Base-by-base conservation (phyloP, 495 filamentous ascomycete genomes). In the Podospora fimiseda region DNA sequence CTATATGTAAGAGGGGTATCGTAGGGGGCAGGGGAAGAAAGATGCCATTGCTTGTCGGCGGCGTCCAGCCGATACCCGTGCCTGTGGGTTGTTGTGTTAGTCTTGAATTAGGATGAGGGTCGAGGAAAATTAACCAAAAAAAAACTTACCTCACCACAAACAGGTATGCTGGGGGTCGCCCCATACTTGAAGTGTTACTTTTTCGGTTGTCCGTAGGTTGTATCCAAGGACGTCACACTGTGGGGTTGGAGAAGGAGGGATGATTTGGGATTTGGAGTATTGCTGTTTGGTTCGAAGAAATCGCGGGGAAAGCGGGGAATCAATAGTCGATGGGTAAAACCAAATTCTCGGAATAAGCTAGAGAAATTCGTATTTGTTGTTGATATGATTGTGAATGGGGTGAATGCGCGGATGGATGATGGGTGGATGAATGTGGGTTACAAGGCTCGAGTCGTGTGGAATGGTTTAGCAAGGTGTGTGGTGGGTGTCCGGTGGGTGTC, bases 1-100 rank as follows among this genome's bases (percentile, higher is more conserved):
- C 89, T 86, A 63, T 96, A 97, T 14, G 91, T 96, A 43, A 99
- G 78, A 39, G 94, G 93, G 40, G 93, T 88, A 55, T 99, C 92
- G 73, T 97, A 97, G 4, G 93, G 94, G 2, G 88, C 92, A 2
- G 90, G 85, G 3, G 94, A 95, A n/a, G 88, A 85, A 11, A 96
- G 76, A 70, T 96, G 90, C 93, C 93, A 99, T 68, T 89, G 79
- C 62, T 88, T 87, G 73, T 97, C 90, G 54, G 90, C 89, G 41
- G 88, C 88, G 66, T 99, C 93, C 27, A 99, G 83, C 36, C 93
- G 85, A 39, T 89, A 84, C 56, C 93, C 93, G 67, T 99, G 93
- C 66, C 90, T 95, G 57, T 15, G 48, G 19, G 19, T 24, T 6
- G 14, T 43, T 43, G 16, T 47, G 42, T 37, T 16, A 13, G n/a